A percentile compares a stretch with the other conserved stretches of the same genome.
These are phyloP conservation scores for Camptophora hylomeconis DNA, from an alignment of 2,329 filamentous ascomycete species.

Conservation along the genomic window DNA sequence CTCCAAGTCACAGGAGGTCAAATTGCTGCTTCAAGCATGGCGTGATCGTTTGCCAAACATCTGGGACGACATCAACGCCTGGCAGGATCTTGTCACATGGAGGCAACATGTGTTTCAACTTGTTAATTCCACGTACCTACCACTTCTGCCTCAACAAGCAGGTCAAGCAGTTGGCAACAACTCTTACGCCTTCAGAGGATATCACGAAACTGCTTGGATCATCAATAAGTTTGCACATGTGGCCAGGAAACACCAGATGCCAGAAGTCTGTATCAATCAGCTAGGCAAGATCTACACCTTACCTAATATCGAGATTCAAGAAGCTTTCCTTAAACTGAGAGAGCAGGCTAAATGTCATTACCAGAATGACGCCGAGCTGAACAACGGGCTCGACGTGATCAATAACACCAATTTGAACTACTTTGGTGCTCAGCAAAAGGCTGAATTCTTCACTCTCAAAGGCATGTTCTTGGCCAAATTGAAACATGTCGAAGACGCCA, in stretches of 20 bases:
- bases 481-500: constrained; percentile 77
- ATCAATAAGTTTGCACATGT: constrained; percentile 98
- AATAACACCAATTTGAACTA: constrained; percentile 99
- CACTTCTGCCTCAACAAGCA: constrained; percentile 64
- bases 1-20: constrained; percentile 87
- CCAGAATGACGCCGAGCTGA: constrained; percentile 85
- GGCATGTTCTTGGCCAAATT: constrained; percentile 98
- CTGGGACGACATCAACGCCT: constrained; percentile 98
- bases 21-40: constrained; percentile 87
- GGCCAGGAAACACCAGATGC: constrained; percentile 88
- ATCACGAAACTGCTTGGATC: constrained; percentile 98
- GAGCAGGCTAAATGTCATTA: constrained; percentile 99
- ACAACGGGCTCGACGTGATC: constrained; percentile 88
- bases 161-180: constrained; percentile 68
- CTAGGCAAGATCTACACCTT: constrained; percentile 96
- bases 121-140: constrained; percentile 88
- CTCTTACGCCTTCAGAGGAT: constrained; percentile 91
- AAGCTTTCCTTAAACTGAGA: constrained; percentile 94
- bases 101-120: constrained; percentile 96
- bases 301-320: constrained; percentile 98
- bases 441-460: constrained; percentile 97
- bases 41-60: constrained; percentile 89
- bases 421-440: constrained; percentile 90
- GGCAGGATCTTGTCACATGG: constrained; percentile 99
- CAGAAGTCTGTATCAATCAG: constrained; percentile 94